These are phyloP conservation scores for Fragaria vesca DNA, from an alignment of 306 rosid species.

Conservation along the genomic window DNA sequence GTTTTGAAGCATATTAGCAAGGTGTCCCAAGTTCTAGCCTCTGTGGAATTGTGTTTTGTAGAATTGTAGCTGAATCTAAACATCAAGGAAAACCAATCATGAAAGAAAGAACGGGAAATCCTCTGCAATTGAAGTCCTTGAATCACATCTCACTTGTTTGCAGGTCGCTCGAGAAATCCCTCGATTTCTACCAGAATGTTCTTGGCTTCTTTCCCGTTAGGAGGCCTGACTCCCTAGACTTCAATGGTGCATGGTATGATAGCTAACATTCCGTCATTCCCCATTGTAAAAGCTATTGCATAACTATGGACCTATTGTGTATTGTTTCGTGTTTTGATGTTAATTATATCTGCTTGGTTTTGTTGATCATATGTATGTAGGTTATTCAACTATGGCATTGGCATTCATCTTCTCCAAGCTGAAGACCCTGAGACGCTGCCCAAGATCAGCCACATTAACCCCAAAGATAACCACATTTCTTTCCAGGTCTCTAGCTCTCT, in stretches of 20 bases:
- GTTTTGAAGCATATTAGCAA: not conserved
- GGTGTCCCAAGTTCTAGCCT: not conserved
- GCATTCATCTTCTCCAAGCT: conserved; percentile 75
- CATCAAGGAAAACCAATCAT: not conserved
- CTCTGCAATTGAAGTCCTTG: conserved; percentile 66
- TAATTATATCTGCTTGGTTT: not conserved
- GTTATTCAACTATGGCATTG: conserved; percentile 75
- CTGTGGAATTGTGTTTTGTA: not conserved
- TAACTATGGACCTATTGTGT: not conserved
- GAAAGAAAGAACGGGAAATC: conserved; percentile 38
- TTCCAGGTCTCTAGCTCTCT: conserved; percentile 43
- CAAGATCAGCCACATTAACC: conserved; percentile 49
- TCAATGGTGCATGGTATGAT: conserved; percentile 51
- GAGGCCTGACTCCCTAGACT: conserved; percentile 46
- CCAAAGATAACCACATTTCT: conserved; percentile 66
- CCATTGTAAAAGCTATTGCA: not conserved
- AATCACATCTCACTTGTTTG: conserved; percentile 76
- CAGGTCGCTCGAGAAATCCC: conserved; percentile 62
- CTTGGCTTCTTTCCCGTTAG: conserved; percentile 61
- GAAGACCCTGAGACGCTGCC: conserved; percentile 51
- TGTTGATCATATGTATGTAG: conserved; percentile 27
- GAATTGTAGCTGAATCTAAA: not conserved
- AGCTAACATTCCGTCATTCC: not conserved
- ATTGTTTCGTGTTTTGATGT: not conserved
- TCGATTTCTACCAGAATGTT: conserved; percentile 56